Base-by-base conservation (phyloP, 2,329 filamentous ascomycete genomes). In the Scytalidium lignicola region DNA sequence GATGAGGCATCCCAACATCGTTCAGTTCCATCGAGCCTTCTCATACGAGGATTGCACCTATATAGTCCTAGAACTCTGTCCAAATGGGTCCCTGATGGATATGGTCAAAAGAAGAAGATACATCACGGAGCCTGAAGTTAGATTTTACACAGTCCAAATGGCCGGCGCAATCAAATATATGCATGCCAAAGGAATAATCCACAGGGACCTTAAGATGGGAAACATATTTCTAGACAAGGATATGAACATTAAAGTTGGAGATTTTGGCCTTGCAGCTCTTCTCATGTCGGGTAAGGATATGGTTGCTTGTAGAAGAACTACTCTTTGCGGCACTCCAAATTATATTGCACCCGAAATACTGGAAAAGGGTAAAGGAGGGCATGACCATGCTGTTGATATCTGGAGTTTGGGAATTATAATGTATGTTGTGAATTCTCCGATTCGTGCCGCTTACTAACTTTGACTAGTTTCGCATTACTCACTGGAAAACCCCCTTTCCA, bases 331-430 rank as follows among this genome's bases (percentile, higher is more conserved):
- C 51, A 99, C 93, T 3, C 93, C 93, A 1, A 99, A 99, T 68
- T 99, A 99, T 66, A 96, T 99, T 59, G 93, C 93, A 0, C 93
- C 93, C 0, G 93, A 99, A 64, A 96, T 99, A 53, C 71, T 99
- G 46, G 89, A 96, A 63, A 96, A 93, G 74, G 89, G 87, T 28
- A 93, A 89, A 64, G 90, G 92, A 61, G 93, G 93, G 0, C 93
- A 99, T 65, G 93, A 96, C 58, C 91, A 97, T 65, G 96, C 95
- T 74, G 93, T 99, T 3, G 93, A 99, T 65, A 88, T 99, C 49
- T 99, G 95, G 95, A 96, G 92, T 41, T 77, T 99, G 64, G 93
- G 95, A 18, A 93, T 99, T 58, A 99, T 99, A 65, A 90, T 95
- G 84, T 91, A 73, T 73, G 83, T 61, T 22, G n/a, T 29, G 23